These are phyloP conservation scores for Yamadazyma diospyri DNA, from an alignment of 1,139 yeast species.

Conservation along the genomic window DNA sequence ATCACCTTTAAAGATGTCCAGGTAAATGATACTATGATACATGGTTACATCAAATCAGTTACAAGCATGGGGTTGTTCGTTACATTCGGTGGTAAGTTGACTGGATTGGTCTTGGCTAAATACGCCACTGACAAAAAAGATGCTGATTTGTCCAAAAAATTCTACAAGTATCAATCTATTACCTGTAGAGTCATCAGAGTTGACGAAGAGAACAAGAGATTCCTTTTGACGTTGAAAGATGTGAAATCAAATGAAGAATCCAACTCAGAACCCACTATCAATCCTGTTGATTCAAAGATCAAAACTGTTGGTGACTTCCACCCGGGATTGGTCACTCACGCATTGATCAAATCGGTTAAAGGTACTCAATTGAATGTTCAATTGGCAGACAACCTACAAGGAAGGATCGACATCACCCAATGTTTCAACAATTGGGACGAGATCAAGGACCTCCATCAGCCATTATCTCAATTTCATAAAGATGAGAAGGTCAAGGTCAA, in stretches of 20 bases:
- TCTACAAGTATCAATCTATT: conserved; percentile 64
- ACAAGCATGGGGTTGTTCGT: conserved; percentile 80
- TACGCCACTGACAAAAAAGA: conserved; percentile 58
- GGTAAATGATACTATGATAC: conserved; percentile 43
- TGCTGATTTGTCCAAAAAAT: conserved; percentile 55
- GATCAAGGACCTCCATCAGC: conserved; percentile 56
- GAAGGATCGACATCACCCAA: conserved; percentile 76
- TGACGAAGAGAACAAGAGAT: conserved; percentile 68
- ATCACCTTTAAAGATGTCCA: conserved; percentile 54
- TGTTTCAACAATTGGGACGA: conserved; percentile 54
- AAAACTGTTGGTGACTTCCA: conserved; percentile 47
- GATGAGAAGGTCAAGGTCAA: conserved; percentile 61
- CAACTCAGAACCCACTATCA: conserved; percentile 27
- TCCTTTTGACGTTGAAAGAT: conserved; percentile 57
- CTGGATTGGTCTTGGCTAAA: conserved; percentile 80
- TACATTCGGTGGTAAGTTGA: conserved; percentile 73
- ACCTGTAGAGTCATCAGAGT: conserved; percentile 59
- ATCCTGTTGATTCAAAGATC: conserved; percentile 60
- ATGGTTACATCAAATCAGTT: conserved; percentile 77
- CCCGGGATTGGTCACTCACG: conserved; percentile 63
- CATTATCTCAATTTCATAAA: conserved; percentile 56
- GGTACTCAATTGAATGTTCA: conserved; percentile 73
- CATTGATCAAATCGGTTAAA: conserved; percentile 58
- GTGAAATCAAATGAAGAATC: conserved; percentile 21
- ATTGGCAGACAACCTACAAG: conserved; percentile 76